These are phyloP conservation scores for Cladosporium phlei DNA, from an alignment of 2,329 filamentous ascomycete species.

Conservation along the genomic window DNA sequence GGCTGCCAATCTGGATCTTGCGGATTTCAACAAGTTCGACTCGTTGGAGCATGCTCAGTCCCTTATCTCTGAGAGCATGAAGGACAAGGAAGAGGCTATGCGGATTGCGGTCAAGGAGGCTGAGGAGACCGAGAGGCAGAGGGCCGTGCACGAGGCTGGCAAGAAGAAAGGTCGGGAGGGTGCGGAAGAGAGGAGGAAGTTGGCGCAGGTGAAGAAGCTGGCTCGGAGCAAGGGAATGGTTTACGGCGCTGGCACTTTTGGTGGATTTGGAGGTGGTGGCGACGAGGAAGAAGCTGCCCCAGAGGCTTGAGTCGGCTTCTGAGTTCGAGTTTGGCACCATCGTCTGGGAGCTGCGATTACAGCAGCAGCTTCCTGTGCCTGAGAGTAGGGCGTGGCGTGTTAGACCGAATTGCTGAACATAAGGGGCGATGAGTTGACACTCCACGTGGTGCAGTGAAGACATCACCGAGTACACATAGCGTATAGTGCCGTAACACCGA, in stretches of 20 bases:
- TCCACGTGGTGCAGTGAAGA: too few relatives aligned
- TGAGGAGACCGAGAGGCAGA: slow-evolving; percentile 30
- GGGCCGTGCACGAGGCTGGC: slow-evolving; percentile 29
- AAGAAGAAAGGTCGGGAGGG: slow-evolving; percentile 28
- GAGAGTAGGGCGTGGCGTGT: too few relatives aligned
- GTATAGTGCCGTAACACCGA: too few relatives aligned
- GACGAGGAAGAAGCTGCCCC: not conserved
- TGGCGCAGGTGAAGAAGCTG: slow-evolving; percentile 29
- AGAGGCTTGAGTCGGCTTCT: not conserved
- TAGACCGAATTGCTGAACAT: too few relatives aligned
- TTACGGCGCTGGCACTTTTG: slow-evolving; percentile 21
- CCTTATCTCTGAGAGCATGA: slow-evolving; percentile 28
- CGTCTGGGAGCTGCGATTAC: not conserved
- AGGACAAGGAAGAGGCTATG: slow-evolving; percentile 31
- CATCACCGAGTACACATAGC: too few relatives aligned
- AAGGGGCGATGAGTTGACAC: too few relatives aligned
- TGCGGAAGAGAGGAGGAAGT: slow-evolving; percentile 26
- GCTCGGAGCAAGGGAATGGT: slow-evolving; percentile 20
- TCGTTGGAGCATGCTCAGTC: slow-evolving; percentile 31
- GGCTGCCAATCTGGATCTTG: slow-evolving; percentile 34
- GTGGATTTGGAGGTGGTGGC: slow-evolving; percentile 20
- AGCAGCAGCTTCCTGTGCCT: not conserved
- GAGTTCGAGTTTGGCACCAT: too few relatives aligned
- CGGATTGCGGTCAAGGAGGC: slow-evolving; percentile 32
- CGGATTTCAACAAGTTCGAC: slow-evolving; percentile 34